A percentile compares a stretch with the other conserved stretches of the same genome.
phyloP scores from a whole-genome alignment of 257 asterid species.

The Gynochthodes officinalis region DNA sequence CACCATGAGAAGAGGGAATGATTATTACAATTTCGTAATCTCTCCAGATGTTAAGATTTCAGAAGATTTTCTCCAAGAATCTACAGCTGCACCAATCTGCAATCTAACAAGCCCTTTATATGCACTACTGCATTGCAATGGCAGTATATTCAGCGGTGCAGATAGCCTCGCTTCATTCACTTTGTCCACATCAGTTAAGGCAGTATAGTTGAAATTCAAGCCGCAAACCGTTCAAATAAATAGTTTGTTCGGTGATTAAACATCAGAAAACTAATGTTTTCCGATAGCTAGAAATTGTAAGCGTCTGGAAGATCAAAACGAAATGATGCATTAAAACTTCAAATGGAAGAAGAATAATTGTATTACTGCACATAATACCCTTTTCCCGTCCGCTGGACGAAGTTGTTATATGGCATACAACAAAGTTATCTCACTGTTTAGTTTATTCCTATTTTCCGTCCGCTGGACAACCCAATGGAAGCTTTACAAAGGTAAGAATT shows the following conservation, averaged over 20 bases:
- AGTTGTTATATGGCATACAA: background rate
- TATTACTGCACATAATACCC: slow-evolving; percentile 6
- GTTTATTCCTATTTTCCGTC: slow-evolving; percentile 27
- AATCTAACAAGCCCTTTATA: background rate
- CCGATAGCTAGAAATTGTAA: too few species aligned
- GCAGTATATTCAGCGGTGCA: background rate
- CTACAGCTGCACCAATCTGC: background rate
- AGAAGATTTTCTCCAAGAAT: background rate
- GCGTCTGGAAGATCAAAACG: too few species aligned
- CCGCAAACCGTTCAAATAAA: too few species aligned
- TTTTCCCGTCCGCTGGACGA: background rate
- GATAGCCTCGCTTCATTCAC: background rate
- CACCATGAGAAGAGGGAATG: too few species aligned
- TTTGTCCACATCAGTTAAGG: background rate
- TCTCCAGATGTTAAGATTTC: too few species aligned
- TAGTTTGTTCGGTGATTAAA: too few species aligned
- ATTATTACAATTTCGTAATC: too few species aligned
- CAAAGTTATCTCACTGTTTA: slow-evolving; percentile 1
- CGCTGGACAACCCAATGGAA: slow-evolving; percentile 26
- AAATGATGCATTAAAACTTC: background rate
- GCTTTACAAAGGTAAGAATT: slow-evolving; percentile 21
- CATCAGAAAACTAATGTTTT: too few species aligned
- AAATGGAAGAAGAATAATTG: slow-evolving; percentile 4
- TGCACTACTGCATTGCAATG: too few species aligned
- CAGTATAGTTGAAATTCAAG: too few species aligned